These are phyloP conservation scores for Canariomyces notabilis DNA, from an alignment of 2,329 filamentous ascomycete species.

Conservation along the genomic window DNA sequence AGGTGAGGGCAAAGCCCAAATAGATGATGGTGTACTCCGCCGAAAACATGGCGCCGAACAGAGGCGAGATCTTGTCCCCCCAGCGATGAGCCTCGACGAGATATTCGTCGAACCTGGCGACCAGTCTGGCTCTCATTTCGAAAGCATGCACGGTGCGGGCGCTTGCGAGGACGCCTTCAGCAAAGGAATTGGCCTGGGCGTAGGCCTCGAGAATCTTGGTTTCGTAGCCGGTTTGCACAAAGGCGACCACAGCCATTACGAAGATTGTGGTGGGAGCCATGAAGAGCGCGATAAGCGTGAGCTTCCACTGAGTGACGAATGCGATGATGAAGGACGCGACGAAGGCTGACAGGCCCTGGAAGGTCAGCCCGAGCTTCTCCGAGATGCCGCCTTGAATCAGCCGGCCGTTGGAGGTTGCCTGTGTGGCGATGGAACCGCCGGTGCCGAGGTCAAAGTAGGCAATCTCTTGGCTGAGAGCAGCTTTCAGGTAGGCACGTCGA, in stretches of 20 bases:
- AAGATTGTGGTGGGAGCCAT: conserved; percentile 42
- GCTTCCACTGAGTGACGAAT: conserved; percentile 35
- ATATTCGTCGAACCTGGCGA: conserved; percentile 37
- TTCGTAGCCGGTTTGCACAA: conserved; percentile 39
- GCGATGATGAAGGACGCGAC: conserved; percentile 33
- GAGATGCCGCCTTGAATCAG: conserved; percentile 33
- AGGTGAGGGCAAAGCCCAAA: conserved; percentile 43
- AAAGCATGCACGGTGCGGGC: conserved; percentile 49
- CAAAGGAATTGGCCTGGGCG: conserved; percentile 38
- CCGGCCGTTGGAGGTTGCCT: conserved; percentile 38
- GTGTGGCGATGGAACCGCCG: conserved; percentile 35
- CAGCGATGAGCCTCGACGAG: conserved; percentile 37
- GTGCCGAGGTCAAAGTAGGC: conserved; percentile 47
- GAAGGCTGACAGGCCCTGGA: conserved; percentile 33
- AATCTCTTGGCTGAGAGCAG: conserved; percentile 47
- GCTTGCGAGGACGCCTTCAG: conserved; percentile 45
- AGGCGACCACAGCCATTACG: conserved; percentile 35
- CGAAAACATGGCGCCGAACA: conserved; percentile 41
- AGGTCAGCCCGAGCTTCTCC: conserved; percentile 32
- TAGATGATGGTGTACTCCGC: conserved; percentile 45
- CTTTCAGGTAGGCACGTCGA: conserved; percentile 22
- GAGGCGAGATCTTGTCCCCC: conserved; percentile 39
- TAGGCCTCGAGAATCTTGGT: conserved; percentile 41
- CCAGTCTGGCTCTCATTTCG: conserved; percentile 41
- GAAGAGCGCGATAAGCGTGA: conserved; percentile 38